These are phyloP conservation scores for Globisporangium rhizosaccharum DNA, from an alignment of 352 stramenopile species.

Conservation along the genomic window DNA sequence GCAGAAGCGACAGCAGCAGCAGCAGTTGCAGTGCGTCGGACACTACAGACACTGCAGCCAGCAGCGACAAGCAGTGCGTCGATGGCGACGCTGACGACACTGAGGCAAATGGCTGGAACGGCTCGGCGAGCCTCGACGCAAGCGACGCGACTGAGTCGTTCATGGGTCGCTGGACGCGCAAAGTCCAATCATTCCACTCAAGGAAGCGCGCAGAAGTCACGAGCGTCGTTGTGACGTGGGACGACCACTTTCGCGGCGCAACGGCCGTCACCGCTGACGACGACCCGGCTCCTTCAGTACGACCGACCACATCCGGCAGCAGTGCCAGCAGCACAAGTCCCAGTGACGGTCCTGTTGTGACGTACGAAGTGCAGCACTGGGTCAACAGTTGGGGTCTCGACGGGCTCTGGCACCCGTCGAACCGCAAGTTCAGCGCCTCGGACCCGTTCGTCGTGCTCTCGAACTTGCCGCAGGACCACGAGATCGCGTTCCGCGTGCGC, in stretches of 20 bases:
- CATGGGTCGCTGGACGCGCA: conserved; percentile 9
- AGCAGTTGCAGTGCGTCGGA: not conserved
- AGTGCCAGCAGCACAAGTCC: too few relatives aligned
- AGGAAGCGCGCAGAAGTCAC: conserved; percentile 22
- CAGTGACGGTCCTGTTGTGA: conserved; percentile 7
- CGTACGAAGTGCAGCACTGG: conserved; percentile 72
- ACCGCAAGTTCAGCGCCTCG: conserved; percentile 32
- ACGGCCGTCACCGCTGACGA: not conserved
- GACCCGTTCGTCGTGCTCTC: conserved; percentile 56
- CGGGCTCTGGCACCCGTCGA: conserved; percentile 51
- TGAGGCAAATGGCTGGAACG: not conserved
- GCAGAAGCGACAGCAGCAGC: conserved; percentile 1
- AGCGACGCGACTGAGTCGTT: conserved; percentile 9
- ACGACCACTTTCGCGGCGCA: conserved; percentile 39
- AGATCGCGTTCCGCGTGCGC: conserved; percentile 52
- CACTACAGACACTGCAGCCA: not conserved
- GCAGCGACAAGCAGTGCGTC: conserved; percentile 3
- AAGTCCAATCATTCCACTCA: conserved; percentile 7
- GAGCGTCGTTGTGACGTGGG: conserved; percentile 62
- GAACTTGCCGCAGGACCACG: conserved; percentile 45
- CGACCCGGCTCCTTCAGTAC: too few relatives aligned
- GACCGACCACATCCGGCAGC: too few relatives aligned
- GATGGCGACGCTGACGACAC: conserved; percentile 2
- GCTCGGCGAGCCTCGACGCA: not conserved
- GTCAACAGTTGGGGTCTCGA: conserved; percentile 59